Base-by-base conservation (phyloP, 768 basidiomycete genomes). In the Mycena crocata region DNA sequence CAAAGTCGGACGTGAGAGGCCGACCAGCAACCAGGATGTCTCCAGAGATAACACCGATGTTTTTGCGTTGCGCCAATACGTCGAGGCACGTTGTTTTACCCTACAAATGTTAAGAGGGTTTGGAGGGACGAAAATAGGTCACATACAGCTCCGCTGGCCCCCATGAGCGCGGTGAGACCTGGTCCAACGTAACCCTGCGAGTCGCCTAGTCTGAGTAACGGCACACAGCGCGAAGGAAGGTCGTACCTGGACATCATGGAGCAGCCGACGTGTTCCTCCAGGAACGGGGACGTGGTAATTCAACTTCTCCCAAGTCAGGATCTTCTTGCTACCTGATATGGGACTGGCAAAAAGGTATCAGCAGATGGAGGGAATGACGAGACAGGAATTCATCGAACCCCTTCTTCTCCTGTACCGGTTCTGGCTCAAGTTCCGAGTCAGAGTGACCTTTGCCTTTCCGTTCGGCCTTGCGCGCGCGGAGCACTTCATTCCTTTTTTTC, bases 111-210 rank as follows among this genome's bases (percentile, higher is more conserved):
- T 7, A 59, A 26, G n/a, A 42, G 15, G n/a, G 44, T 21, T 31
- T 24, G 2, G 21, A 48, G 21, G 26, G 66, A 46, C 28, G 7
- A 32, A 31, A 63, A 67, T 7, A 24, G 30, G 13, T 28, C 52
- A 81, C 80, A 71, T 74, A 79, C 90, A 45, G 92, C 92, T 57
- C 93, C 93, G 64, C 89, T 90, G 17, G 91, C 91, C 66, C 94
- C 94, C 93, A 96, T 94, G 13, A 96, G 83, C 1, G 94, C 95
- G 0, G 94, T 95, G 66, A 95, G 77, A n/a, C 94, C 95, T 13
- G 95, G 95, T 71, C 90, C 91, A 45, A 94, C 92, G 73, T 89
- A 95, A 0, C 94, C 94, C 67, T n/a, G n/a, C n/a, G n/a, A n/a
- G n/a, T n/a, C n/a, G n/a, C n/a, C n/a, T n/a, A n/a, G n/a, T n/a